Percentiles rank a stretch among this genome's conserved stretches.
Conservation (phyloP, 768 basidiomycete genomes). For the Macrolepiota albuminosa region DNA sequence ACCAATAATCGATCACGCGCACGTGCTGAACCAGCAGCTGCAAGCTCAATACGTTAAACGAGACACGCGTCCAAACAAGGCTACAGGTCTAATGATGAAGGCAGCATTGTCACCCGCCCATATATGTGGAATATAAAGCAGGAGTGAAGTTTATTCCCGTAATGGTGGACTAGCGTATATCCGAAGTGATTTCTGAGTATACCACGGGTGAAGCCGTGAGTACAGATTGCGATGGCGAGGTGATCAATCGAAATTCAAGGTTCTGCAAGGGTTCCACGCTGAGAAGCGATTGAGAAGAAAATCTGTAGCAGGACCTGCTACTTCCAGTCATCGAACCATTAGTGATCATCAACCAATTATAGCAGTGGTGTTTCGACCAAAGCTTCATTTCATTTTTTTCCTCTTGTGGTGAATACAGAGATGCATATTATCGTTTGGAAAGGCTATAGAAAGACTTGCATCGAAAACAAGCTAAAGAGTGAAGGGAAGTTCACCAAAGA, state of each 20-base stretch:
- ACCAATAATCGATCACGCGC: background rate
- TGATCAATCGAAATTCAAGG: background rate
- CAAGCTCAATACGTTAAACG: background rate
- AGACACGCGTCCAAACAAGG: background rate
- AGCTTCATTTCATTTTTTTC: background rate
- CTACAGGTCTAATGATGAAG: too few species aligned
- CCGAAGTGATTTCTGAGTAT: background rate
- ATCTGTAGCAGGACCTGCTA: background rate
- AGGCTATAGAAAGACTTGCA: too few species aligned
- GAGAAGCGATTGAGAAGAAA: background rate
- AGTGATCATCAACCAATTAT: background rate
- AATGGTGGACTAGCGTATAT: background rate
- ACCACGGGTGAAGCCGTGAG: background rate
- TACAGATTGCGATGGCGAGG: background rate
- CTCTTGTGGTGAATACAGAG: background rate
- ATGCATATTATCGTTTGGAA: background rate
- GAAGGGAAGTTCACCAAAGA: background rate
- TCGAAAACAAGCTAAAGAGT: background rate
- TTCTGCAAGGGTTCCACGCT: background rate
- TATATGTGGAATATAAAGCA: background rate
- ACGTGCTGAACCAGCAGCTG: background rate
- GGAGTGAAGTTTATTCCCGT: background rate
- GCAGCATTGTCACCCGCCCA: background rate
- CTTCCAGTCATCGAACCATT: background rate
- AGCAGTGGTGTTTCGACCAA: background rate